Evolutionary conservation across 129 eudicot species (phyloP), one percentile per base, ranked within the genome.

Genomic region (Artemisia tridentata): DNA sequence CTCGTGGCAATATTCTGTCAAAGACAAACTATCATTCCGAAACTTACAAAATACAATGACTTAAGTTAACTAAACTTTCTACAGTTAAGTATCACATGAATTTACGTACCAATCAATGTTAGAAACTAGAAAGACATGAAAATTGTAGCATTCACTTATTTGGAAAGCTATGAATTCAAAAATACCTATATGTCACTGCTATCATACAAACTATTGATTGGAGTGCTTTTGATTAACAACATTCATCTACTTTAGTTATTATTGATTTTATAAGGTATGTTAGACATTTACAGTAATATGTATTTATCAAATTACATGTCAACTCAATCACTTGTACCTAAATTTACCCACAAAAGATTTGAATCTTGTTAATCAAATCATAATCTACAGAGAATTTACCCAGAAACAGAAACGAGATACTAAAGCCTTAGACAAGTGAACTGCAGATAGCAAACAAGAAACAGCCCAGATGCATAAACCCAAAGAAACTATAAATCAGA

Each of bases 1-100:
- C 83, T 57, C 89, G 83, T 54, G 86, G 79, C 77, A 78, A 81
- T 68, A 85, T 53, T 72, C 97, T 90, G 84, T 68, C 34, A 75
- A 43, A 50, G 17, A 51, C 17, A 41, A 27, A 25, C 41, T 34
- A 48, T 75, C 43, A 45, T 23, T 25, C 53, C 38, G 14, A 34
- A 69, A 69, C 56, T 38, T 51, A 67, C 23, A 21, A 63, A 29
- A 53, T 47, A 19, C 21, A 62, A 63, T 16, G 58, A 8, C 43
- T 14, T 21, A 14, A 41, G 38, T 47, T 47, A 54, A 17, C 41
- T 6, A 61, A 29, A 16, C 29, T 61, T 57, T 13, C 17, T 60
- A 60, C 27, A 27, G 3, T 11, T 13, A 57, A 57, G 31, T 20
- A 11, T 57, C n/a, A 20, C 63, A 57, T 13, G 2, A 57, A 57